Conservation (phyloP, 345 rosid genomes). For the Conringia planisiliqua region DNA sequence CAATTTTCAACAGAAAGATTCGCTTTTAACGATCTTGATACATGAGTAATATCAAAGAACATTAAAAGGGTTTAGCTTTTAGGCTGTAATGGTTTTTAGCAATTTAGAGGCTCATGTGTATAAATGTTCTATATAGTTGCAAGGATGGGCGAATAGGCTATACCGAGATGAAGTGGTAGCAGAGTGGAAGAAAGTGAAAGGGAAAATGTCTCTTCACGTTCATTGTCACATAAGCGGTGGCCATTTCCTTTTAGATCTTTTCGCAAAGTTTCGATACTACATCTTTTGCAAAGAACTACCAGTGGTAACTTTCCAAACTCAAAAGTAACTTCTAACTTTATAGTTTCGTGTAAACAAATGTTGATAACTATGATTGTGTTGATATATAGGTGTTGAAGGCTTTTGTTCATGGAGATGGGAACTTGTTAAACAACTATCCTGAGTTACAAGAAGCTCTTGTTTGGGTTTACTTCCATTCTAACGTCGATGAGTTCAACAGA, state of each 20-base stretch:
- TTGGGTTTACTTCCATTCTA: conserved; percentile 93
- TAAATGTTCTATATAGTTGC: conserved; percentile 44
- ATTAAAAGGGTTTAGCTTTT: neutral
- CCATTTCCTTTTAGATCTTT: conserved; percentile 73
- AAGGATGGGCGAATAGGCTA: conserved; percentile 85
- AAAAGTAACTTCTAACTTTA: neutral
- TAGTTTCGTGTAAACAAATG: neutral
- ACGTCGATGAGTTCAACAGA: conserved; percentile 67
- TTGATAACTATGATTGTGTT: neutral
- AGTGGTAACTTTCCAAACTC: conserved; percentile 46
- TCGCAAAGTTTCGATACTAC: conserved; percentile 70
- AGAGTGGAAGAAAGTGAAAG: conserved; percentile 96
- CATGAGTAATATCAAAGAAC: neutral
- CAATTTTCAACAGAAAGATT: neutral
- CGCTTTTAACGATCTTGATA: too few relatives aligned
- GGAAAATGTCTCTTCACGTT: conserved; percentile 92
- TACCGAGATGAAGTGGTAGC: conserved; percentile 97
- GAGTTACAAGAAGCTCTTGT: conserved; percentile 83
- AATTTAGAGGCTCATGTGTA: neutral
- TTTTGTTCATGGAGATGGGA: conserved; percentile 81
- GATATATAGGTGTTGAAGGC: conserved; percentile 69
- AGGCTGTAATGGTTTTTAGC: neutral
- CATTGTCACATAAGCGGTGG: conserved; percentile 98
- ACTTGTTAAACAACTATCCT: conserved; percentile 65
- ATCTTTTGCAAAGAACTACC: conserved; percentile 95